Percentiles rank a stretch among this genome's conserved stretches.
Conservation (phyloP, 371 early-diverging fungal genomes). For the Actinomortierella wolfii region DNA sequence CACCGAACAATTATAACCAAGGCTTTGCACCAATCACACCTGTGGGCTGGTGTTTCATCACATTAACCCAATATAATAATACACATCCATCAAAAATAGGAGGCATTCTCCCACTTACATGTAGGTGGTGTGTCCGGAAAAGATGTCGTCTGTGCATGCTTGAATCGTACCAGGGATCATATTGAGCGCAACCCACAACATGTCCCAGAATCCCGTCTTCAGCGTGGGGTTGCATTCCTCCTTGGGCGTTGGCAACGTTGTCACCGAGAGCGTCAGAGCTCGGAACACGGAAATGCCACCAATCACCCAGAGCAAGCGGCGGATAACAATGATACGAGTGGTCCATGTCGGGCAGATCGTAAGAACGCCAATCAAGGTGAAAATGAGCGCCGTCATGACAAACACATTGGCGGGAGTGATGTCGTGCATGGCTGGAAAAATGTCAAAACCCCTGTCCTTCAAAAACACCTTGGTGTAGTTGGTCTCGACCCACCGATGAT, state of each 20-base stretch:
- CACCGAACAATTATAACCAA: no score
- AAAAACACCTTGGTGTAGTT: slow-evolving; percentile 21
- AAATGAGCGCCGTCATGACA: slow-evolving; percentile 50
- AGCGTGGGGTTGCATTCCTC: slow-evolving; percentile 53
- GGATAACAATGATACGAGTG: slow-evolving; percentile 55
- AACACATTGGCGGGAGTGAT: slow-evolving; percentile 52
- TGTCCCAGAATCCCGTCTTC: slow-evolving; percentile 30
- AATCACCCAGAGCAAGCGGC: slow-evolving; percentile 66
- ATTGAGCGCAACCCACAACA: slow-evolving; percentile 42
- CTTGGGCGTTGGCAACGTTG: slow-evolving; percentile 70
- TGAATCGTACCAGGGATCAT: slow-evolving; percentile 56
- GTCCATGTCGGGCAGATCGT: slow-evolving; percentile 58
- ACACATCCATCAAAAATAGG: no score
- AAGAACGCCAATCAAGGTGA: slow-evolving; percentile 50
- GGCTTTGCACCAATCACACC: slow-evolving; percentile 1
- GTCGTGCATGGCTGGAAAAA: slow-evolving; percentile 26
- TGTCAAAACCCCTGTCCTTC: slow-evolving; percentile 42
- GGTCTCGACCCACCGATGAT: slow-evolving; percentile 40
- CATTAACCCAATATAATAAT: no score
- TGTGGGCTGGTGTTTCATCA: no score
- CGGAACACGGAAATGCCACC: slow-evolving; percentile 63
- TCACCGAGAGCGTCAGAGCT: slow-evolving; percentile 65
- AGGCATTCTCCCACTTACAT: slow-evolving; percentile 56
- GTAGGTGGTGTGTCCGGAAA: slow-evolving; percentile 74
- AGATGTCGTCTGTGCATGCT: slow-evolving; percentile 78